phyloP scores from a whole-genome alignment of 495 filamentous ascomycete species.

The Neurospora pannonica region DNA sequence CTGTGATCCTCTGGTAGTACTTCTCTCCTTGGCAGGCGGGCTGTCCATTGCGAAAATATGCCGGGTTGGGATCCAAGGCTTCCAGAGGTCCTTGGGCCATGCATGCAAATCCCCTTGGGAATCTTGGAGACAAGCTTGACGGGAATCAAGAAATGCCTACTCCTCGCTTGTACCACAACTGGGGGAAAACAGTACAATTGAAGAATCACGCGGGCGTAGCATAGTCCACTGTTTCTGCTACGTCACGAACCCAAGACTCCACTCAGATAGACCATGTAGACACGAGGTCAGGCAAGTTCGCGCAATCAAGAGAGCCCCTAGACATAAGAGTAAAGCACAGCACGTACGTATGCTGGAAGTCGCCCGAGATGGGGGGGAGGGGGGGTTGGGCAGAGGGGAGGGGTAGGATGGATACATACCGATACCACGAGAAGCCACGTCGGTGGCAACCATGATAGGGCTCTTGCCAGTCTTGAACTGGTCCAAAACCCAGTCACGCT shows the following conservation, averaged over 20 bases:
- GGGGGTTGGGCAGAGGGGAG: constrained; percentile 31
- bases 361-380: constrained; percentile 34
- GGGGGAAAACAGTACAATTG: constrained; percentile 51
- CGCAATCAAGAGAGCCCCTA: constrained; percentile 64
- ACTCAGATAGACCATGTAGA: constrained; percentile 66
- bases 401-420: constrained; percentile 78
- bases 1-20: constrained; percentile 52
- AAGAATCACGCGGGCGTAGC: constrained; percentile 59
- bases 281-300: constrained; percentile 80
- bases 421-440: constrained; percentile 98
- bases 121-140: constrained; percentile 47
- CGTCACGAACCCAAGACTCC: constrained; percentile 79
- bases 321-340: constrained; percentile 87
- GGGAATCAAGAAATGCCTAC: constrained; percentile 62
- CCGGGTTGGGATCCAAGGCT: constrained; percentile 43
- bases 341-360: constrained; percentile 62
- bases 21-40: constrained; percentile 49
- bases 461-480: constrained; percentile 97
- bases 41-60: constrained; percentile 48
- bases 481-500: constrained; percentile 98
- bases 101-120: constrained; percentile 23
- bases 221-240: constrained; percentile 46
- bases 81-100: constrained; percentile 54
- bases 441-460: constrained; percentile 96
- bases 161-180: constrained; percentile 60